Evolutionary conservation across 2,329 filamentous ascomycete species (phyloP), one percentile per base, ranked within the genome.

Genomic region (Tolypocladium album): DNA sequence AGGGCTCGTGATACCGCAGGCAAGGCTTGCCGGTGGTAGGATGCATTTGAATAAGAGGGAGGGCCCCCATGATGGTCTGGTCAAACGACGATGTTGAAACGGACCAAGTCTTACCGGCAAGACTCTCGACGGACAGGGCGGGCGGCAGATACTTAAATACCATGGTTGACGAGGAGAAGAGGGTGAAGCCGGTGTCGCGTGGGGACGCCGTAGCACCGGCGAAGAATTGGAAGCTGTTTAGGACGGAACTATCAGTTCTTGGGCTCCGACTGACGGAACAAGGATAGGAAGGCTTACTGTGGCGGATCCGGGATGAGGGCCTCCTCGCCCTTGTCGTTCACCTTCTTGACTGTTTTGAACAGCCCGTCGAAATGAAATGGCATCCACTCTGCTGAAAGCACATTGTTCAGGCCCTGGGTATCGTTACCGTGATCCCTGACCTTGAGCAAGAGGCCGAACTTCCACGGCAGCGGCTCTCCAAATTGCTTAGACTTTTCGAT

Each of bases 291-390:
- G 22, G 65, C 72, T 68, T 70, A 78, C 71, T 64, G 72, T 0
- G 80, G 80, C 3, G 79, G 76, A 4, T 66, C 71, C 0, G 79
- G 74, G 2, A 78, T 67, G 0, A 72, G 63, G n/a, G 70, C 69
- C n/a, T 74, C 74, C 7, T 74, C 72, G 0, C 76, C 78, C 1
- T 74, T 67, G 1, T 72, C 70, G 2, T 76, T 69, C 0, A 60
- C 67, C 24, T 73, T 66, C 58, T 78, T 78, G 12, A 74, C 72
- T 0, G 79, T 78, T 65, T 83, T 83, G 72, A 83, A 84, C 36
- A 83, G 69, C 0, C 82, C 82, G 57, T 84, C 82, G 43, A 77
- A 84, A 63, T 84, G 82, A 67, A 82, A 82, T 0, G 82, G 81
- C 80, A 84, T 82, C 62, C 78, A 77, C 61, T 83, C 80, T 1